Evolutionary conservation across 2,329 filamentous ascomycete species (phyloP).

Genomic region (Aspergillus luchuensis): DNA sequence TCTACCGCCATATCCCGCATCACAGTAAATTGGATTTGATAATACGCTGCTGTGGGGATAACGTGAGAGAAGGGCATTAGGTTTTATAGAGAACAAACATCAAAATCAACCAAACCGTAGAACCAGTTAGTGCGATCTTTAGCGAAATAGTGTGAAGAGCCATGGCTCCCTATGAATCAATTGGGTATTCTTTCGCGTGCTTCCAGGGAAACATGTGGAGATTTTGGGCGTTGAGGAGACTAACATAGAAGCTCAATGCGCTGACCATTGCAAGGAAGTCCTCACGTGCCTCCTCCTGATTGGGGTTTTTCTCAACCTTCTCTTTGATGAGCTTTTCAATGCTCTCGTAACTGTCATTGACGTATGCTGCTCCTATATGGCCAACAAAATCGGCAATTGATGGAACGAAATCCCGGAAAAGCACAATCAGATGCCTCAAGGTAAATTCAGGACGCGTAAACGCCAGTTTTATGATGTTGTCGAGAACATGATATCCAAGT

Average conservation of each 20-base stretch:
- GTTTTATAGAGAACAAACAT: no score
- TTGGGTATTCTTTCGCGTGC: constrained; percentile 13
- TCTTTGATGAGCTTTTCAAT: constrained; percentile 7
- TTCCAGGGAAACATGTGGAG: constrained; percentile 19
- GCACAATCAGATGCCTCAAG: constrained; percentile 13
- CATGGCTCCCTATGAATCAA: no score
- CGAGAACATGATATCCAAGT: constrained; percentile 15
- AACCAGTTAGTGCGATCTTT: no score
- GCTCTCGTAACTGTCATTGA: not conserved
- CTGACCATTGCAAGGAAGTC: constrained; percentile 19
- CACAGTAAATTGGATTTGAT: no score
- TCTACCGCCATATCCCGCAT: no score
- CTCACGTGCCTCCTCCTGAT: constrained; percentile 13
- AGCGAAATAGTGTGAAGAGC: no score
- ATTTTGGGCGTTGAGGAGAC: constrained; percentile 19
- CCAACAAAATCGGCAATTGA: constrained; percentile 15
- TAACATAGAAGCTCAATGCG: constrained; percentile 18
- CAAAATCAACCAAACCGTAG: no score
- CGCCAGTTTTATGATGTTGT: constrained; percentile 16
- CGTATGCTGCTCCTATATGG: constrained; percentile 11
- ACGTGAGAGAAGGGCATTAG: no score
- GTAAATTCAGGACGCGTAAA: constrained; percentile 14
- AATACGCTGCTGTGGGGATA: no score
- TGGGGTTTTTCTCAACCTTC: constrained; percentile 5
- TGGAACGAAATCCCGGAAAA: constrained; percentile 14